phyloP scores from a whole-genome alignment of 805 yeast species.

The Starmerella stellata region DNA sequence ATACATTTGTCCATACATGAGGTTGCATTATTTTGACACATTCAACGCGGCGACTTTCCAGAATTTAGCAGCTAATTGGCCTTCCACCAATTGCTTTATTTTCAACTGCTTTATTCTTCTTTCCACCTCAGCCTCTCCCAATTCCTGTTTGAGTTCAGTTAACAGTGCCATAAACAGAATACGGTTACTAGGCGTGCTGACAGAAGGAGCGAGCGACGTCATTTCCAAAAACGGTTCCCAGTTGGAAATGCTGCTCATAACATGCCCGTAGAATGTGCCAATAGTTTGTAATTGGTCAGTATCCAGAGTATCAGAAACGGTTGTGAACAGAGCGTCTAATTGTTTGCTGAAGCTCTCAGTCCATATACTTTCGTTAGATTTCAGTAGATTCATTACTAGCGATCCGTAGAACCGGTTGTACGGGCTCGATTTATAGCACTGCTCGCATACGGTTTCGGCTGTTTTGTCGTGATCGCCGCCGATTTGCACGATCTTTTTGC shows the following conservation, averaged over 20 bases:
- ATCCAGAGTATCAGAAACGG: conserved; percentile 45
- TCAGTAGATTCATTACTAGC: conserved; percentile 47
- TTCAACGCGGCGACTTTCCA: conserved; percentile 8
- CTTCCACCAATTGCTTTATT: not conserved
- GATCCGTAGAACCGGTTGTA: conserved; percentile 74
- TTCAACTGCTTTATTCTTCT: conserved; percentile 25
- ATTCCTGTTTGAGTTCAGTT: conserved; percentile 57
- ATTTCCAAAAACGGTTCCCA: conserved; percentile 39
- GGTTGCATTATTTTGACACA: too few species aligned
- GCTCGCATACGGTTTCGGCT: conserved; percentile 24
- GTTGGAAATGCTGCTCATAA: conserved; percentile 41
- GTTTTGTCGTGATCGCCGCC: not conserved
- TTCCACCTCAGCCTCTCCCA: conserved; percentile 40
- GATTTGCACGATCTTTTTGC: not conserved
- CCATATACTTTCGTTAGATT: conserved; percentile 37
- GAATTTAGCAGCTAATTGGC: conserved; percentile 6
- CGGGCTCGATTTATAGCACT: conserved; percentile 71
- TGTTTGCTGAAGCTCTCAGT: conserved; percentile 31
- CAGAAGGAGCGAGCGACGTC: conserved; percentile 46
- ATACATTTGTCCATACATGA: too few species aligned
- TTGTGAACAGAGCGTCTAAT: conserved; percentile 37
- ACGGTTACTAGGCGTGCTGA: conserved; percentile 60
- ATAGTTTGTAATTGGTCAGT: conserved; percentile 57
- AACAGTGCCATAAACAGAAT: conserved; percentile 66
- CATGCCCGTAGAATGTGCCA: conserved; percentile 73